Evolutionary conservation across 805 yeast genomes (phyloP).

Genomic region (Candida argentea): DNA sequence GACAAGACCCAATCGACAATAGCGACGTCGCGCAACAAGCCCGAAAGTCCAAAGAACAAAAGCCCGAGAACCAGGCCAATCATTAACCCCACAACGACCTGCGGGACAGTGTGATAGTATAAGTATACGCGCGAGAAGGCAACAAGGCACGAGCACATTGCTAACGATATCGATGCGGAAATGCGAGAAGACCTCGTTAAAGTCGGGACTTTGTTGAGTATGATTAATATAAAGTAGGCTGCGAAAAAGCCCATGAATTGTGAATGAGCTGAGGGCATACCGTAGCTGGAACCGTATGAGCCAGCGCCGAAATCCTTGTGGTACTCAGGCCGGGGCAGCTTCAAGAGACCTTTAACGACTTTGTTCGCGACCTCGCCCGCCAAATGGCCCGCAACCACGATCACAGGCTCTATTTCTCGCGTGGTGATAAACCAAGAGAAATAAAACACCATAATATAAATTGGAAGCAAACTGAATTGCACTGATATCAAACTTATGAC

Average conservation of each 20-base stretch:
- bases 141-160: constrained; percentile 30
- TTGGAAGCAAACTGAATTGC: constrained; percentile 71
- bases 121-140: constrained; percentile 67
- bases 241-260: constrained; percentile 88
- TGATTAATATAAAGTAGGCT: constrained; percentile 41
- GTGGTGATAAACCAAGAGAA: constrained; percentile 76
- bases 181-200: constrained; percentile 17
- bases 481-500: constrained; percentile 52
- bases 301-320: constrained; percentile 36
- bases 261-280: constrained; percentile 97
- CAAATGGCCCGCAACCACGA: constrained; percentile 81
- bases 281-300: constrained; percentile 53
- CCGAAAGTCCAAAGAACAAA: constrained; percentile 42
- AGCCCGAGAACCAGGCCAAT: constrained; percentile 56
- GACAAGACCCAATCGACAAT: constrained; percentile 53
- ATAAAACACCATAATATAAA: constrained; percentile 65
- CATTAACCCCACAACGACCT: constrained; percentile 62
- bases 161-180: constrained; percentile 18
- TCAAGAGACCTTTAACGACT: constrained; percentile 49
- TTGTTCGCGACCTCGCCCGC: constrained; percentile 66
- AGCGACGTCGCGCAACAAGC: constrained; percentile 56
- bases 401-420: constrained; percentile 76
- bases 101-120: constrained; percentile 63
- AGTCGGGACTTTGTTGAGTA: constrained; percentile 30
- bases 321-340: constrained; percentile 67